Conservation (phyloP, 345 rosid species). For the Hibiscus syriacus region DNA sequence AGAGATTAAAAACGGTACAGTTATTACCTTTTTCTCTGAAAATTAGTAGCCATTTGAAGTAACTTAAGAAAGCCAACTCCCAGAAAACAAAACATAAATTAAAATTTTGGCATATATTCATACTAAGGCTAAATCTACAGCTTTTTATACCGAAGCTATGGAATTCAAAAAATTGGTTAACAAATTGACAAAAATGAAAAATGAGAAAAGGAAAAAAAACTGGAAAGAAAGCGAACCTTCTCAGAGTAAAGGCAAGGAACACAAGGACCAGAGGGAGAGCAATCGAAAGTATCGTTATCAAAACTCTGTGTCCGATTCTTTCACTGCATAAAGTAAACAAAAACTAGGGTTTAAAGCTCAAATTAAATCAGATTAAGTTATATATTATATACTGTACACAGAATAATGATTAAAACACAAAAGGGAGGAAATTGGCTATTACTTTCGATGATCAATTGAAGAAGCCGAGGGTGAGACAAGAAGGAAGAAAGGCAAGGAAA, state of each 20-base stretch:
- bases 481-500: conserved; percentile 21
- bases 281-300: conserved; percentile 64
- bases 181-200: neutral
- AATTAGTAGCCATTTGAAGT: neutral
- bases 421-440: neutral
- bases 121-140: neutral
- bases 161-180: neutral
- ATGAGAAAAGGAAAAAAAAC: too few species aligned
- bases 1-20: neutral
- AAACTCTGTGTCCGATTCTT: conserved; percentile 41
- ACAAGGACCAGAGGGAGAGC: conserved; percentile 94
- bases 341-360: neutral
- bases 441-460: conserved; percentile 19
- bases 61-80: too few species aligned
- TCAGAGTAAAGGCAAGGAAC: conserved; percentile 74
- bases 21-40: neutral
- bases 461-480: conserved; percentile 4
- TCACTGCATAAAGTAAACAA: neutral
- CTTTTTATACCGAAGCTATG: neutral
- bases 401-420: neutral
- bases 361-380: neutral
- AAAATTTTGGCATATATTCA: neutral
- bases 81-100: neutral
- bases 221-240: conserved; percentile 34
- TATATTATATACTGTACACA: neutral